Conservation (phyloP, 805 yeast genomes). For the Ogataea siamensis region DNA sequence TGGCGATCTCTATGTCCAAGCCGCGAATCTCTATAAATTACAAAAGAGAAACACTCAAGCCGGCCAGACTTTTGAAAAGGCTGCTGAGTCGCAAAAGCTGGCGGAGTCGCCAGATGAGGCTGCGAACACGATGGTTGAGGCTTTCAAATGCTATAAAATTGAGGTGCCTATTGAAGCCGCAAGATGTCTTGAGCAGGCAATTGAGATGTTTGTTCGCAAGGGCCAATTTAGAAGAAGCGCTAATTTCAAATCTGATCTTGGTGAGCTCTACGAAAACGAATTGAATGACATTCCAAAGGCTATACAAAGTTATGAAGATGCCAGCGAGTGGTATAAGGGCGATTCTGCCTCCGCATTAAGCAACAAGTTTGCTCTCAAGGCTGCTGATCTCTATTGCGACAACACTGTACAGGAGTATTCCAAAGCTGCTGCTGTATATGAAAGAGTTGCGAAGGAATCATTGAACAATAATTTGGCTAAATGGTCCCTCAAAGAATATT, state of each 20-base stretch:
- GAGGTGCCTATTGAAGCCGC: constrained; percentile 78
- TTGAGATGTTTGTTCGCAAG: constrained; percentile 76
- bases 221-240: constrained; percentile 98
- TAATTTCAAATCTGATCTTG: constrained; percentile 87
- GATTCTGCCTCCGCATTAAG: constrained; percentile 92
- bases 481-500: constrained; percentile 94
- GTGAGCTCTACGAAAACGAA: constrained; percentile 77
- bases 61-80: constrained; percentile 80
- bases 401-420: constrained; percentile 59
- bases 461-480: constrained; percentile 71
- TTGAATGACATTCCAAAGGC: constrained; percentile 69
- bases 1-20: constrained; percentile 83
- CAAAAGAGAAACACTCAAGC: constrained; percentile 72
- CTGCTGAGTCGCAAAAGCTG: constrained; percentile 74
- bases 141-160: constrained; percentile 79
- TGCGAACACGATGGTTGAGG: constrained; percentile 85
- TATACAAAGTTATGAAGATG: constrained; percentile 75
- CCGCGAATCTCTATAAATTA: constrained; percentile 85
- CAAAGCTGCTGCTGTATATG: constrained; percentile 75
- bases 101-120: constrained; percentile 86
- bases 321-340: constrained; percentile 93
- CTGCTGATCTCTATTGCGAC: constrained; percentile 84
- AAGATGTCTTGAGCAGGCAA: constrained; percentile 69
- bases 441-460: constrained; percentile 72
- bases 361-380: constrained; percentile 81